Conservation (phyloP, 305 asterid genomes). For the Rubia occidens region DNA sequence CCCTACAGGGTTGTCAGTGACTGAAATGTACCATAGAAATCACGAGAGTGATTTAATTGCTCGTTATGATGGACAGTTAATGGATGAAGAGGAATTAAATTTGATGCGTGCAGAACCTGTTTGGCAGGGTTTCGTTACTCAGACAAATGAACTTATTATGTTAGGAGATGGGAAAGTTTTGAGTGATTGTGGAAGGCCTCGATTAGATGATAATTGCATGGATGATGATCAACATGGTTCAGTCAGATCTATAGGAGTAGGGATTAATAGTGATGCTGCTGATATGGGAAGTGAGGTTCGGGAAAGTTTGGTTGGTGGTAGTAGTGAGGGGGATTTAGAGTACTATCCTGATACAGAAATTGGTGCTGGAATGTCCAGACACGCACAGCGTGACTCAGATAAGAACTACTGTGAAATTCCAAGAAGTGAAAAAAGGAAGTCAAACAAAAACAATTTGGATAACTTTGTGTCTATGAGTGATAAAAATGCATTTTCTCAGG, state of each 20-base stretch:
- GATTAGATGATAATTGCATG: conserved; percentile 50
- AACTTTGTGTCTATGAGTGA: conserved; percentile 36
- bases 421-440: conserved; percentile 36
- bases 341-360: conserved; percentile 54
- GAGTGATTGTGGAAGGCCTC: conserved; percentile 55
- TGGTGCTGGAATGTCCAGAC: conserved; percentile 37
- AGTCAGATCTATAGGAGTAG: conserved; percentile 97
- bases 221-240: conserved; percentile 94
- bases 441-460: conserved; percentile 37
- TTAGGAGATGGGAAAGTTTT: conserved; percentile 49
- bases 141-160: conserved; percentile 63
- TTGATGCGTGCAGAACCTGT: conserved; percentile 87
- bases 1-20: conserved; percentile 37
- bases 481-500: conserved; percentile 32
- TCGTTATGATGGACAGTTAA: conserved; percentile 81
- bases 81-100: conserved; percentile 83
- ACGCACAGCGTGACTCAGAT: conserved; percentile 35
- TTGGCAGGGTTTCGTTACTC: conserved; percentile 92
- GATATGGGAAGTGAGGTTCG: conserved; percentile 85
- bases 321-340: conserved; percentile 77
- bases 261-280: conserved; percentile 87
- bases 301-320: conserved; percentile 82
- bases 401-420: conserved; percentile 36
- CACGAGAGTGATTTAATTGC: conserved; percentile 50
- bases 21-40: conserved; percentile 40